These are phyloP conservation scores for Euphorbia lathyris DNA, from an alignment of 345 rosid species.

Conservation along the genomic window DNA sequence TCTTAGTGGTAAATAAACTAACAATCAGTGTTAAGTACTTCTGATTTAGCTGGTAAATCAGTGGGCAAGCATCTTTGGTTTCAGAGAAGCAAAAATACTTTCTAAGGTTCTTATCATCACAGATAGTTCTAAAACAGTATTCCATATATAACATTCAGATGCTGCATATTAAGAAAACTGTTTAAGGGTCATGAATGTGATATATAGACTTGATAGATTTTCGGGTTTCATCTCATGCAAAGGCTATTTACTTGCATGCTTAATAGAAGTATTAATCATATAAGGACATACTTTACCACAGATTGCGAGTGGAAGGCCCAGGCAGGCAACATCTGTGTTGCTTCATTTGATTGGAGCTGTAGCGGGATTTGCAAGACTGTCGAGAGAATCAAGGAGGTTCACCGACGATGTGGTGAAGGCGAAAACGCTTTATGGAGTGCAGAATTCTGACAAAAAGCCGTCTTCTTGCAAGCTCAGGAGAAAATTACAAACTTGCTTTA, in stretches of 20 bases:
- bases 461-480: conserved; percentile 36
- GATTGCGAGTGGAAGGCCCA: conserved; percentile 98
- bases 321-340: conserved; percentile 85
- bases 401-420: conserved; percentile 88
- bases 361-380: conserved; percentile 86
- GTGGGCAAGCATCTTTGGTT: background rate
- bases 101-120: too few relatives aligned
- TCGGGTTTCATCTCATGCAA: too few relatives aligned
- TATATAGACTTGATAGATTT: too few relatives aligned
- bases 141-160: too few relatives aligned
- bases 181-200: too few relatives aligned
- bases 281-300: conserved; percentile 23
- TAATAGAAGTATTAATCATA: background rate
- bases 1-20: background rate
- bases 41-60: background rate
- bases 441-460: conserved; percentile 37
- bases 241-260: background rate
- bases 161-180: too few relatives aligned
- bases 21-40: background rate
- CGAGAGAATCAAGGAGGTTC: conserved; percentile 85
- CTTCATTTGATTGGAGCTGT: conserved; percentile 91
- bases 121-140: too few relatives aligned
- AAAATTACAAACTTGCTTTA: conserved; percentile 10
- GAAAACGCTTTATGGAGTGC: conserved; percentile 69
- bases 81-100: too few relatives aligned